Percentiles rank a stretch among this genome's conserved stretches.
phyloP scores from a whole-genome alignment of 2,329 filamentous ascomycete genomes.

The Zasmidium angulare region DNA sequence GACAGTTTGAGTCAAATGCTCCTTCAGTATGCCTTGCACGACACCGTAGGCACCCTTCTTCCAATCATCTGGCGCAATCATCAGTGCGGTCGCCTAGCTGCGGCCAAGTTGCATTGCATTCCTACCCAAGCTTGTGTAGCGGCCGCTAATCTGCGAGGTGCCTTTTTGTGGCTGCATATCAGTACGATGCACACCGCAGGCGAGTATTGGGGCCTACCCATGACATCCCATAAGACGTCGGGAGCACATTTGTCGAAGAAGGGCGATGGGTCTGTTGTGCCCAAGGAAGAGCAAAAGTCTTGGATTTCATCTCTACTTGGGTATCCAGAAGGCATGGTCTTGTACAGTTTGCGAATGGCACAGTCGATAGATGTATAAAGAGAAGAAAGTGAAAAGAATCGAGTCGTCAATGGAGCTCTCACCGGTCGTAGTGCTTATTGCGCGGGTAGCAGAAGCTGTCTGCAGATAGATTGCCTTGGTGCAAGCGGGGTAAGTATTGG shows the following conservation, averaged over 20 bases:
- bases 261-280: constrained; percentile 22
- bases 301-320: constrained; percentile 26
- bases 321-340: constrained; percentile 11
- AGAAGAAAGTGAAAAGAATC: not conserved
- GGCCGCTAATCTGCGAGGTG: not conserved
- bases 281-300: constrained; percentile 22
- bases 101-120: not conserved
- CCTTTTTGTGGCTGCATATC: not conserved
- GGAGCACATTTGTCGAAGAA: constrained; percentile 30
- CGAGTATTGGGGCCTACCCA: constrained; percentile 21
- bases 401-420: no score
- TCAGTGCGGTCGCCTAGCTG: not conserved
- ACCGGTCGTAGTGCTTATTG: no score
- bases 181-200: not conserved
- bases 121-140: constrained; percentile 22
- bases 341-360: not conserved
- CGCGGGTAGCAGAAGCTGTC: no score
- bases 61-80: constrained; percentile 23
- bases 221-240: constrained; percentile 31
- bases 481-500: no score
- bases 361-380: not conserved
- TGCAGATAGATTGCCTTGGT: no score
- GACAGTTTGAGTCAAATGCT: constrained; percentile 25
- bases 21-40: constrained; percentile 24
- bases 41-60: constrained; percentile 27